phyloP scores from a whole-genome alignment of 345 rosid species.

The Moricandia arvensis region DNA sequence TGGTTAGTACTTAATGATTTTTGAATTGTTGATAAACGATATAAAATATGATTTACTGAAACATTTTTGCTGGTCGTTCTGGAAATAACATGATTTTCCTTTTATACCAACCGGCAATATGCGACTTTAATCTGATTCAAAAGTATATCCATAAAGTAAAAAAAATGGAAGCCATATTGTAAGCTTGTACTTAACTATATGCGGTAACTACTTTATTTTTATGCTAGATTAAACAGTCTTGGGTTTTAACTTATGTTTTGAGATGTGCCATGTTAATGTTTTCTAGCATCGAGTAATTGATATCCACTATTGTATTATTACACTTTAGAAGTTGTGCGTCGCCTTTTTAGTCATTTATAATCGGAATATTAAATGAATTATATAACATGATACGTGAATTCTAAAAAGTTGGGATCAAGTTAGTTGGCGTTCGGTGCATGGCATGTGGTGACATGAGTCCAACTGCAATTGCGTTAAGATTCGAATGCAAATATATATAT shows the following conservation, averaged over 20 bases:
- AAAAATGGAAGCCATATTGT: neutral
- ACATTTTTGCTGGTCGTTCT: neutral
- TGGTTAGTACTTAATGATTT: neutral
- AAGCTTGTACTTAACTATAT: neutral
- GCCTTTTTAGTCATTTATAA: neutral
- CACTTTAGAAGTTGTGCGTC: conserved; percentile 13
- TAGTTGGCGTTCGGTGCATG: conserved; percentile 31
- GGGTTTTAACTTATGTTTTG: neutral
- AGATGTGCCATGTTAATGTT: neutral
- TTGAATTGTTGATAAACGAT: no score
- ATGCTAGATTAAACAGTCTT: conserved; percentile 1
- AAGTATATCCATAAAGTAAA: conserved; percentile 21
- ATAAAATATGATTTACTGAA: neutral
- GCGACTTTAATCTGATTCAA: conserved; percentile 28
- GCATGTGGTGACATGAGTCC: conserved; percentile 41
- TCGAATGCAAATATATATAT: conserved; percentile 5
- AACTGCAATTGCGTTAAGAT: conserved; percentile 38
- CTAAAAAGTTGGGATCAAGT: conserved; percentile 30
- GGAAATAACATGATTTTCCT: conserved; percentile 11
- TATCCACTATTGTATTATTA: conserved; percentile 1
- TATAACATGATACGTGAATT: conserved; percentile 13
- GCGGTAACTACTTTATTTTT: neutral
- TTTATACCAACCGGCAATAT: conserved; percentile 29
- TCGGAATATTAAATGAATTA: neutral
- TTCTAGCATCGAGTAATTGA: conserved; percentile 6